These are phyloP conservation scores for Penicillium simplicissimum DNA, from an alignment of 495 filamentous ascomycete genomes.

Conservation along the genomic window DNA sequence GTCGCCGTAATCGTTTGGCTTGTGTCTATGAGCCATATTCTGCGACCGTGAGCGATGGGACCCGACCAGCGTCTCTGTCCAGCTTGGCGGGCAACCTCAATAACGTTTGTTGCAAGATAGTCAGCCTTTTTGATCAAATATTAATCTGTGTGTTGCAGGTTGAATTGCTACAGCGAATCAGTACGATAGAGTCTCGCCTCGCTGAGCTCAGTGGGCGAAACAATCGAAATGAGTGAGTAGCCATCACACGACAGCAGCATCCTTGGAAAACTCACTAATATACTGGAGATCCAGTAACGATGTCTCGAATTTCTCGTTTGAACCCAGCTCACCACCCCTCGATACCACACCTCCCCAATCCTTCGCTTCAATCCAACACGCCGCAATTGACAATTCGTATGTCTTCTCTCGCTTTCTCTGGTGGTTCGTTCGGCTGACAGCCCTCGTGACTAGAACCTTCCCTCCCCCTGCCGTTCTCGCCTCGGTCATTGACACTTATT, in stretches of 20 bases:
- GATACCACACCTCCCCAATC: background rate
- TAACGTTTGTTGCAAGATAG: background rate
- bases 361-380: background rate
- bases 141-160: slow-evolving; percentile 1
- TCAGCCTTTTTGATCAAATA: background rate
- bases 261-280: background rate
- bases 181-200: slow-evolving; percentile 26
- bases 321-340: background rate
- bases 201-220: slow-evolving; percentile 24
- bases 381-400: slow-evolving; percentile 11
- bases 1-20: slow-evolving; percentile 22
- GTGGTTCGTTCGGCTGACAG: background rate
- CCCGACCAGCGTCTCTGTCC: background rate
- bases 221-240: background rate
- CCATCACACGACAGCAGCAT: background rate
- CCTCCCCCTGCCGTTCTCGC: slow-evolving; percentile 20
- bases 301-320: background rate
- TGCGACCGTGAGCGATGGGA: slow-evolving; percentile 12
- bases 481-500: slow-evolving; percentile 33
- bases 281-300: background rate
- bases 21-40: slow-evolving; percentile 31
- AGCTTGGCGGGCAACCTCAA: background rate
- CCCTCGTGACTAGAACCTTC: slow-evolving; percentile 5
- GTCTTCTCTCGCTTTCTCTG: background rate
- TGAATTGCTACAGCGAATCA: slow-evolving; percentile 24